Evolutionary conservation across 331 rosid species (phyloP), one percentile per base, ranked within the genome.

Genomic region (Ulmus americana): DNA sequence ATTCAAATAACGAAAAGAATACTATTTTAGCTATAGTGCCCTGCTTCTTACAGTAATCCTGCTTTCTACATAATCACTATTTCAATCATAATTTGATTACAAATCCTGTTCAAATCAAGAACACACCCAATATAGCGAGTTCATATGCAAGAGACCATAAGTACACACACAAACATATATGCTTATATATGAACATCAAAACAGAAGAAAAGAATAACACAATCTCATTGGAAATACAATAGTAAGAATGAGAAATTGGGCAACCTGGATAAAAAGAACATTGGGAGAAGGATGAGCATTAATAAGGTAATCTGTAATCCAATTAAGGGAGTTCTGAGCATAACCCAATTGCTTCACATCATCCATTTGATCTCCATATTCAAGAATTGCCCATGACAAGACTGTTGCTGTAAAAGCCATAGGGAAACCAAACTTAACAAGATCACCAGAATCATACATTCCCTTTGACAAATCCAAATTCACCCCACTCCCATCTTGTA

Each of bases 371-470:
- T 85, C 90, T 70, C 99, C 99, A 58, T 94, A 94, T 76, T 94
- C 99, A 3, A 90, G 90, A 64, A 94, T 94, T 40, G 91, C 38
- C 99, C 99, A 94, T 0, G 99, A 94, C 77, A 94, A 73, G 55
- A 94, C 95, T 0, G 97, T 70, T 35, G 95, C 99, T 48, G 97
- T 90, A 64, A 72, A 94, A 48, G 99, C 97, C 96, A 94, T 76
- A 0, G 99, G 99, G 67, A 94, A 86, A 69, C 95, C 96, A 70
- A 94, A 94, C 80, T 94, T 94, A 81, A 94, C 84, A 44, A 77
- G 84, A 84, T 94, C 99, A 61, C 99, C 99, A 3, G 99, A 90
- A 69, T 94, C 99, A 55, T 76, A 94, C 97, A 94, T 79, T 68
- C 99, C 99, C 65, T 90, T 94, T 5, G 95, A 16, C 69, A 94